Base-by-base conservation (phyloP, 768 basidiomycete genomes). In the Dendrothele bispora region DNA sequence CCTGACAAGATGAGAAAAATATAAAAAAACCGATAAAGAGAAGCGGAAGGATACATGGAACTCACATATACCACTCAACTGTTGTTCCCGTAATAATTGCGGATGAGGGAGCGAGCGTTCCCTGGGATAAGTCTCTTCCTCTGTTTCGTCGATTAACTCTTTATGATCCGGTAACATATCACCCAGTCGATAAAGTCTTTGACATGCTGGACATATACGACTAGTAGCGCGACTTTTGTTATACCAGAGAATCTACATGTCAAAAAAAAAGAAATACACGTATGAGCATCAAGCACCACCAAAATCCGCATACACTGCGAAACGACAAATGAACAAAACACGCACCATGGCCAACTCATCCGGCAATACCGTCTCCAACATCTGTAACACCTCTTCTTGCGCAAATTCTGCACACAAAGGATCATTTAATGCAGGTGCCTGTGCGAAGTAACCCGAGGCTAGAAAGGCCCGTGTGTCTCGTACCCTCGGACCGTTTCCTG, bases 401-500 rank as follows among this genome's bases (percentile, higher is more conserved):
- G 88, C 82, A 58, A 90, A 91, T 55, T 88, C 87, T 15, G 83
- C 84, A 56, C 86, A 91, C 35, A 88, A 57, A 1, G 80, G 80
- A 53, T 88, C 81, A 35, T 83, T 76, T 38, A 78, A 54, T 1
- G 84, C 77, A 1, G 83, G 79, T 10, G 80, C 79, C 34, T 84
- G 77, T 6, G 87, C 81, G 60, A 89, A 88, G 52, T 73, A 82
- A 17, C 71, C 70, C n/a, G 80, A 79, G 4, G 68, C 52, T 30
- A 92, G 63, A 62, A 92, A 92, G 11, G 76, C 72, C n/a, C 66
- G 69, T n/a, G 77, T 66, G 59, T 88, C 75, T 10, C 80, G 74
- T 8, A 92, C 86, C 35, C 87, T 84, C 7, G 86, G 85, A 0
- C 90, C 89, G 51, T 83, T 86, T 26, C 89, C 89, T 1, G 86